Conservation (phyloP, 1,284 basidiomycete species). For the Ceratobasidium sp. region DNA sequence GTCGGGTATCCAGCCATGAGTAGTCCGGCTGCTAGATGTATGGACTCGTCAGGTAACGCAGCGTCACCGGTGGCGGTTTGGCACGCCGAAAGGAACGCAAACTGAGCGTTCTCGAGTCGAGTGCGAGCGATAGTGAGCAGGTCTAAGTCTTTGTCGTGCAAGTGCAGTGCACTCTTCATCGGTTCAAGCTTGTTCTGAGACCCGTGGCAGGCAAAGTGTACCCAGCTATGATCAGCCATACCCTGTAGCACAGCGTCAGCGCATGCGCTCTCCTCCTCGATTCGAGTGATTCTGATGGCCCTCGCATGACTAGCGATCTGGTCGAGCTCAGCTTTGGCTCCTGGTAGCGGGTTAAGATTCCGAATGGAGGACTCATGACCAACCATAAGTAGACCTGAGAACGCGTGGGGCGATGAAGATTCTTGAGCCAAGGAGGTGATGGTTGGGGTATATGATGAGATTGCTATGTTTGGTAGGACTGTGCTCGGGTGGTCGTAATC, state of each 20-base stretch:
- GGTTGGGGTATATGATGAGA: conserved; percentile 11
- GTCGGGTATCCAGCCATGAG: conserved; percentile 45
- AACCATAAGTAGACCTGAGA: conserved; percentile 4
- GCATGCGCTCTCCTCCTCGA: neutral
- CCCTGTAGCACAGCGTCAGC: neutral
- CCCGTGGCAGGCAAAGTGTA: conserved; percentile 22
- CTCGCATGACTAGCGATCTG: neutral
- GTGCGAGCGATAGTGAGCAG: neutral
- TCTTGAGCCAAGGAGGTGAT: neutral
- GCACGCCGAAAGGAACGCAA: neutral
- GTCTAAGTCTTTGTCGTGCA: neutral
- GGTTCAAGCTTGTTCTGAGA: conserved; percentile 12
- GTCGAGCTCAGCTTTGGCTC: neutral
- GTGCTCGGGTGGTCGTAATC: neutral
- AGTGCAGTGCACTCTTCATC: neutral
- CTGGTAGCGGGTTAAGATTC: neutral
- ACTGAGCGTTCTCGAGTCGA: neutral
- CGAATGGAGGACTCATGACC: conserved; percentile 3
- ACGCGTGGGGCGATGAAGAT: neutral
- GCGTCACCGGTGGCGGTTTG: conserved; percentile 39
- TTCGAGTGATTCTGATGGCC: neutral
- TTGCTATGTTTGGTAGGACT: neutral
- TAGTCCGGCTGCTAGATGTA: conserved; percentile 45
- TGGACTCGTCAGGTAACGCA: conserved; percentile 43
- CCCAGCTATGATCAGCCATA: conserved; percentile 1